These are phyloP conservation scores for Phytophthora crassamura DNA, from an alignment of 352 stramenopile genomes.

Conservation along the genomic window DNA sequence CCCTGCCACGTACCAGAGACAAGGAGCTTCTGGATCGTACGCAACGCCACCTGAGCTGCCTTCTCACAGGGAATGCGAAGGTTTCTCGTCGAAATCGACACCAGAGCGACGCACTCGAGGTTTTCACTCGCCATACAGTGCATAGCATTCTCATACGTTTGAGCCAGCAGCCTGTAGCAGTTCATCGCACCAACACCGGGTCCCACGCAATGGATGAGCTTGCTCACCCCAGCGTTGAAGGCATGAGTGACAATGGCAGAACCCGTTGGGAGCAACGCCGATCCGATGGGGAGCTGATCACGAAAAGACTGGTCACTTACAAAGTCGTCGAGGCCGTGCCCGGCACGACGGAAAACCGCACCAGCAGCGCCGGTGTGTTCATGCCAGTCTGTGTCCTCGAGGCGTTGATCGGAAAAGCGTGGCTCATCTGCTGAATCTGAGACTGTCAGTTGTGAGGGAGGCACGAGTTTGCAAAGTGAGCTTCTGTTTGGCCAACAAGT, in stretches of 20 bases:
- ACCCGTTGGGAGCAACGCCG: not conserved
- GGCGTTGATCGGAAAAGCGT: not conserved
- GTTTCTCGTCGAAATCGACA: constrained; percentile 63
- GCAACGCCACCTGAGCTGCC: constrained; percentile 40
- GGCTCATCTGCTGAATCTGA: too few species aligned
- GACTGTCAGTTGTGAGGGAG: not conserved
- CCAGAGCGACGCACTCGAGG: constrained; percentile 46
- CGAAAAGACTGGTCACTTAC: constrained; percentile 36
- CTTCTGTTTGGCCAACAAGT: too few species aligned
- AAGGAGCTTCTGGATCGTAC: constrained; percentile 50
- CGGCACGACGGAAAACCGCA: constrained; percentile 52
- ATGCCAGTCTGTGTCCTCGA: constrained; percentile 17
- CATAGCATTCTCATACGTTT: constrained; percentile 38
- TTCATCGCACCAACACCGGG: constrained; percentile 29
- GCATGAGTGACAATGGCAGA: constrained; percentile 47
- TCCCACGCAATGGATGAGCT: constrained; percentile 59
- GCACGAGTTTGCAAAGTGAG: not conserved
- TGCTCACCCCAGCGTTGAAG: constrained; percentile 50
- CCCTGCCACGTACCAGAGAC: constrained; percentile 42
- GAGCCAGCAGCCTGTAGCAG: constrained; percentile 24
- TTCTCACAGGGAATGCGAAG: constrained; percentile 39
- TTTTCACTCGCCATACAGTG: constrained; percentile 35
- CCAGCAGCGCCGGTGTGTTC: constrained; percentile 42
- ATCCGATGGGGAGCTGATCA: constrained; percentile 15
- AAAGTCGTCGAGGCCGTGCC: constrained; percentile 37